Conservation (phyloP, 2,329 filamentous ascomycete species). For the Penicillium sp. region DNA sequence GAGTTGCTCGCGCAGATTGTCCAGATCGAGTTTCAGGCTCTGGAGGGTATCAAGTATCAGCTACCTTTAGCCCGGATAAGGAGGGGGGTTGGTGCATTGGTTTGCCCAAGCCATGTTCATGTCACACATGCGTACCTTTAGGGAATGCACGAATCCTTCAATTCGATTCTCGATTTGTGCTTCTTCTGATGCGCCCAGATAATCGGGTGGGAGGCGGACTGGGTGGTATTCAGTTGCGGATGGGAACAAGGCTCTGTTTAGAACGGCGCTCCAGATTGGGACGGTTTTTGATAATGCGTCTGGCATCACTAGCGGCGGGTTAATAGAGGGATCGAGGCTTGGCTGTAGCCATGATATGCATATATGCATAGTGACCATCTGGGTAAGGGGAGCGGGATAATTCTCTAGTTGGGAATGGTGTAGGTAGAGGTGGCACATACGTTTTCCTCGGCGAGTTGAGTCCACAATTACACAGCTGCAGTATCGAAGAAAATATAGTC, state of each 20-base stretch:
- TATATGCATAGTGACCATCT: neutral
- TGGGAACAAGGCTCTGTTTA: conserved; percentile 78
- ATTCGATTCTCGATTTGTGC: conserved; percentile 71
- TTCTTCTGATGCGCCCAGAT: conserved; percentile 73
- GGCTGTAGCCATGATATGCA: neutral
- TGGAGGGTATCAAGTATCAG: conserved; percentile 24
- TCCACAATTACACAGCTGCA: conserved; percentile 73
- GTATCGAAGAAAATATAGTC: conserved; percentile 1
- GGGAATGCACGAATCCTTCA: conserved; percentile 54
- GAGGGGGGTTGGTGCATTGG: neutral
- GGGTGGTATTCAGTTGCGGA: conserved; percentile 47
- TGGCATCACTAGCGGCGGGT: conserved; percentile 65
- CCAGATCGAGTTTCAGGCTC: conserved; percentile 62
- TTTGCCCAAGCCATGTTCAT: neutral
- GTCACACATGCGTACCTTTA: conserved; percentile 38
- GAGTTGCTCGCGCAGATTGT: conserved; percentile 56
- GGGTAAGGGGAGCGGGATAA: neutral
- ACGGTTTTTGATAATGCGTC: conserved; percentile 93
- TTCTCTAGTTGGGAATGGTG: neutral
- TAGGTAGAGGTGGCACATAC: conserved; percentile 46
- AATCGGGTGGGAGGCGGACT: conserved; percentile 70
- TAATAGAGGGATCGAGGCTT: neutral
- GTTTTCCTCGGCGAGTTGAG: conserved; percentile 87
- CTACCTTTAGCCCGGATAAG: neutral
- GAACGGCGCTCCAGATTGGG: conserved; percentile 86